A percentile compares a stretch with the other conserved stretches of the same genome.
Conservation (phyloP, 345 rosid species). For the Boechera retrofracta region DNA sequence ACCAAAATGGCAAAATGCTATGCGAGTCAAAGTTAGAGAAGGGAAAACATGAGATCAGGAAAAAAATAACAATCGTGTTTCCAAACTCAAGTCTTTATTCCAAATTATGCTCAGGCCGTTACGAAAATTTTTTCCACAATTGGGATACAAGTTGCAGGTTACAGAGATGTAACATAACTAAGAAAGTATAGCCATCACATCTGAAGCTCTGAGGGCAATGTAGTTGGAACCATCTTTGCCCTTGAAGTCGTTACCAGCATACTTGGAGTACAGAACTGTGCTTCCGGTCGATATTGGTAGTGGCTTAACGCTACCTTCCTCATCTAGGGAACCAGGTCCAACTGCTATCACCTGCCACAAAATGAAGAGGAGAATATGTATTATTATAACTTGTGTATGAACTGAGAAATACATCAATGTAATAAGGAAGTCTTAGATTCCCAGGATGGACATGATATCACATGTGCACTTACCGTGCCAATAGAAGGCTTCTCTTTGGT, state of each 20-base stretch:
- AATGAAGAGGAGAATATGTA: background rate
- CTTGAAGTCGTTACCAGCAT: constrained; percentile 90
- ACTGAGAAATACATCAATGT: background rate
- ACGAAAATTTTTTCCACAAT: constrained; percentile 38
- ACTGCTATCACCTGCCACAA: constrained; percentile 73
- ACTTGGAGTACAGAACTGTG: constrained; percentile 90
- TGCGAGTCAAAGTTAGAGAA: background rate
- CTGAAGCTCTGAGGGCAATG: constrained; percentile 81
- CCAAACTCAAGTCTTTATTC: constrained; percentile 40
- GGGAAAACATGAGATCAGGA: background rate
- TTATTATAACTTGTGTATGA: too few species aligned
- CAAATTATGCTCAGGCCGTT: constrained; percentile 38
- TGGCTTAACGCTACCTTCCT: constrained; percentile 70
- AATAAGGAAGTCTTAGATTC: background rate
- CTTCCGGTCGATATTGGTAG: constrained; percentile 62
- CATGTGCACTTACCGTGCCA: constrained; percentile 61
- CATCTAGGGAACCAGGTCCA: constrained; percentile 85
- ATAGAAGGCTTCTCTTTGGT: constrained; percentile 93
- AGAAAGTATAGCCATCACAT: constrained; percentile 92
- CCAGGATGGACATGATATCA: background rate
- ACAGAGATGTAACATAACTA: constrained; percentile 51
- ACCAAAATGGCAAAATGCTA: background rate
- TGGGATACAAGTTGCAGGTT: constrained; percentile 40
- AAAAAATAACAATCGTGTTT: constrained; percentile 2
- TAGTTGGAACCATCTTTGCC: constrained; percentile 77